Evolutionary conservation across 345 rosid genomes (phyloP).

Genomic region (Eucalyptus urophylla): DNA sequence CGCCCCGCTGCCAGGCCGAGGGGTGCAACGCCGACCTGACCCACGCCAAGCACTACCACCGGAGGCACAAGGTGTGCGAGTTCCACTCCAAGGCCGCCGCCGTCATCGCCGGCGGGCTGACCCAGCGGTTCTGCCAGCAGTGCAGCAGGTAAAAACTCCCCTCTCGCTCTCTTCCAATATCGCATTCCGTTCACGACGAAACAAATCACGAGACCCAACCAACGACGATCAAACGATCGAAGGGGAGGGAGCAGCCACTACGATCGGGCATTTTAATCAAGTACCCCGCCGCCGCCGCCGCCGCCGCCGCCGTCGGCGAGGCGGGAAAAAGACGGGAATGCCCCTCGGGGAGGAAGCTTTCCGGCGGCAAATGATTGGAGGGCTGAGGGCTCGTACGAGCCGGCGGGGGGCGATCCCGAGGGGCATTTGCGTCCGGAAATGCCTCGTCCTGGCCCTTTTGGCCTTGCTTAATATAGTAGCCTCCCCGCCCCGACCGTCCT

Average conservation of each 20-base stretch:
- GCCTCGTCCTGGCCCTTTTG: slow-evolving; percentile 8
- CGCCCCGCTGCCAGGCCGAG: slow-evolving; percentile 88
- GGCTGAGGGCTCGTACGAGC: background rate
- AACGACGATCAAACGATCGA: background rate
- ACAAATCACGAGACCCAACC: background rate
- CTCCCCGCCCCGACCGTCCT: background rate
- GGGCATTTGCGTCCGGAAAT: slow-evolving; percentile 39
- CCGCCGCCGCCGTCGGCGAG: background rate
- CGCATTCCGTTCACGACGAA: background rate
- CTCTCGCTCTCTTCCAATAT: background rate
- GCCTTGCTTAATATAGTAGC: background rate
- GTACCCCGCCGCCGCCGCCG: background rate
- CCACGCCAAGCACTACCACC: slow-evolving; percentile 92
- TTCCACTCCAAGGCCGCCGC: slow-evolving; percentile 94
- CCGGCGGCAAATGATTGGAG: slow-evolving; percentile 22
- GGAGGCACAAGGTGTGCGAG: slow-evolving; percentile 97
- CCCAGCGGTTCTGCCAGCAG: slow-evolving; percentile 99
- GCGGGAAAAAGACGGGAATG: slow-evolving; percentile 8
- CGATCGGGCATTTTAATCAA: background rate
- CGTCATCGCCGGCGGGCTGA: slow-evolving; percentile 72
- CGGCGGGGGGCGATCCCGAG: slow-evolving; percentile 34
- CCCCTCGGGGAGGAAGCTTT: background rate
- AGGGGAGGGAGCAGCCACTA: background rate
- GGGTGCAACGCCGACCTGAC: slow-evolving; percentile 94
- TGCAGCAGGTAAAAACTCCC: slow-evolving; percentile 69